Conservation (phyloP, 768 basidiomycete genomes). For the Mycena latifolia region DNA sequence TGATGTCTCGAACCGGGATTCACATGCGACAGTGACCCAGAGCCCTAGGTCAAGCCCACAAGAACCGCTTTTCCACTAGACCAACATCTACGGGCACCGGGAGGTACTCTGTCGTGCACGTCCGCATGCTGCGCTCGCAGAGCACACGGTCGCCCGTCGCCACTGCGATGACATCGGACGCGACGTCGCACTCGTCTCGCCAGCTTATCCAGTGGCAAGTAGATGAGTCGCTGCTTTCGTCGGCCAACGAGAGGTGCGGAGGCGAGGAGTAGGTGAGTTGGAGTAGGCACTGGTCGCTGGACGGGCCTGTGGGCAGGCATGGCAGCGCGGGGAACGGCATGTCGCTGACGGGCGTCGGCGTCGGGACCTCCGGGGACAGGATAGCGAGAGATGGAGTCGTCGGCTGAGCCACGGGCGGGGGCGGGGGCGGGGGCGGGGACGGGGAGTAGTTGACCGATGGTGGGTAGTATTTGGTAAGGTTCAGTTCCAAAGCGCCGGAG, state of each 20-base stretch:
- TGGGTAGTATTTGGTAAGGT: neutral
- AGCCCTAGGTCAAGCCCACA: slow-evolving; percentile 8
- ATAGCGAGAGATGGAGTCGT: neutral
- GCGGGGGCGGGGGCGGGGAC: neutral
- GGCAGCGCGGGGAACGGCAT: neutral
- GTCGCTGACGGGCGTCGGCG: neutral
- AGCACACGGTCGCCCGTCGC: slow-evolving; percentile 13
- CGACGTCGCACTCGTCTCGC: slow-evolving; percentile 17
- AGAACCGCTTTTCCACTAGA: slow-evolving; percentile 8
- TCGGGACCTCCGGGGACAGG: neutral
- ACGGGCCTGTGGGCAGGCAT: neutral
- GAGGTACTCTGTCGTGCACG: slow-evolving; percentile 8
- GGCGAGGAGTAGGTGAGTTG: neutral
- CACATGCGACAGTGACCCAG: no score
- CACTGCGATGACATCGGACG: neutral
- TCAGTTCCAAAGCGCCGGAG: neutral
- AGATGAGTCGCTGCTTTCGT: neutral
- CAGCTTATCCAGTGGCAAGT: slow-evolving; percentile 8
- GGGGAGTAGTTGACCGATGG: neutral
- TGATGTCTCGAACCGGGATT: no score
- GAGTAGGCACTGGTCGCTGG: neutral
- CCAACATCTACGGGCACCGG: slow-evolving; percentile 7
- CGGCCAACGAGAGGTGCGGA: neutral
- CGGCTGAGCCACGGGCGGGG: no score
- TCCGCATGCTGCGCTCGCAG: neutral